Evolutionary conservation across 345 rosid species (phyloP).

Genomic region (Turritis glabra): DNA sequence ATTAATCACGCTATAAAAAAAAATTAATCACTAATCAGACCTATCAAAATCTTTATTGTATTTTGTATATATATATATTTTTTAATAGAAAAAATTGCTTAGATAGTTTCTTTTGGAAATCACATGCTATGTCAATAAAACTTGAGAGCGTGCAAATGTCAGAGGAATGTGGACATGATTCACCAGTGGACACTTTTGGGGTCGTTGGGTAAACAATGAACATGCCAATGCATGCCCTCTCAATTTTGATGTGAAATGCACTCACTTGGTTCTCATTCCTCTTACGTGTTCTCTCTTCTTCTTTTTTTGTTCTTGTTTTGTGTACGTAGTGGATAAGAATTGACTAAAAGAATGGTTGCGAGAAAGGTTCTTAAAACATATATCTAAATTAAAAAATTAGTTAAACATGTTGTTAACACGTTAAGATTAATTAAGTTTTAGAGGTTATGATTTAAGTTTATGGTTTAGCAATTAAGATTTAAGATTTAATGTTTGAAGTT

Average conservation of each 20-base stretch:
- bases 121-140: neutral
- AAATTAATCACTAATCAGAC: neutral
- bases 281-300: neutral
- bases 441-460: neutral
- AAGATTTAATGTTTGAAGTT: no score
- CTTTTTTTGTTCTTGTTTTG: no score
- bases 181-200: neutral
- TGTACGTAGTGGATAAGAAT: neutral
- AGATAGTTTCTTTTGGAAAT: neutral
- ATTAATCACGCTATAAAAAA: neutral
- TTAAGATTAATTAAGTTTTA: neutral
- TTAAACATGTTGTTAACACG: neutral
- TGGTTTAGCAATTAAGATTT: neutral
- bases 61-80: no score
- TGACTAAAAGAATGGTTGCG: neutral
- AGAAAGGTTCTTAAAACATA: neutral
- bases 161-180: conserved; percentile 17
- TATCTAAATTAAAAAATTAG: neutral
- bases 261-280: conserved; percentile 23
- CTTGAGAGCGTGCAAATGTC: conserved; percentile 12
- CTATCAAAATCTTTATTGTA: no score
- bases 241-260: neutral
- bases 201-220: conserved; percentile 17
- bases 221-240: conserved; percentile 20
- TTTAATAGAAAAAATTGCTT: neutral